Base-by-base conservation (phyloP, 495 filamentous ascomycete species). In the Neurospora discreta region DNA sequence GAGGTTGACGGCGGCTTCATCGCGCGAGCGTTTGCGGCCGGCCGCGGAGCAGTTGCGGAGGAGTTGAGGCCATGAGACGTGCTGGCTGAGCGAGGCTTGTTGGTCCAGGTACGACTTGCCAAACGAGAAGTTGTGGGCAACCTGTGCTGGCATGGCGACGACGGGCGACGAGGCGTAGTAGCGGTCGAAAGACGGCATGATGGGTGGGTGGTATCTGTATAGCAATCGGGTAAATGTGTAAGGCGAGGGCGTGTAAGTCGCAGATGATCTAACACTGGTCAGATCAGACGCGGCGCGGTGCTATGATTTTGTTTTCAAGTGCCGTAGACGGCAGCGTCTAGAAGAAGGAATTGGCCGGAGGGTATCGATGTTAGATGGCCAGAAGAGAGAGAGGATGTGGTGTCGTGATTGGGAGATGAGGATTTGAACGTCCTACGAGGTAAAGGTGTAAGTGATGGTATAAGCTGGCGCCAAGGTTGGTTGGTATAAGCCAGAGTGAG, bases 21-120 rank as follows among this genome's bases (percentile, higher is more conserved):
- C 88, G 77, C 87, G 84, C 39, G 89, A 90, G 70, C 89, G 85
- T 76, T 91, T 91, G 73, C 88, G 88, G 46, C 89, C 88, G 69
- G 86, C 85, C 20, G 74, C 74, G 9, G 78, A 77, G 36, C 69
- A 77, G 43, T 70, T 79, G 70, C 76, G 76, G 46, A 71, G 73
- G 41, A 76, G 75, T 7, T 73, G 76, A 65, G 70, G 73, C 75
- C 77, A 78, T 58, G 78, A 77, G 42, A 73, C 67, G 67, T 81
- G 74, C 16, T 83, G 81, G 74, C 79, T 82, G 75, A 86, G 79
- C 43, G 80, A 78, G 70, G 77, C 39, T 71, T 84, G 84, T 76
- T 81, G 79, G 70, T 80, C 73, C 76, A 81, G 76, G 75, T 80
- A 74, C 73, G 79, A 74, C 74, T 77, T 80, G 78, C 78, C 80